Base-by-base conservation (phyloP, 225 moss, liverwort and hornwort genomes). In the Takakia lepidozioides region DNA sequence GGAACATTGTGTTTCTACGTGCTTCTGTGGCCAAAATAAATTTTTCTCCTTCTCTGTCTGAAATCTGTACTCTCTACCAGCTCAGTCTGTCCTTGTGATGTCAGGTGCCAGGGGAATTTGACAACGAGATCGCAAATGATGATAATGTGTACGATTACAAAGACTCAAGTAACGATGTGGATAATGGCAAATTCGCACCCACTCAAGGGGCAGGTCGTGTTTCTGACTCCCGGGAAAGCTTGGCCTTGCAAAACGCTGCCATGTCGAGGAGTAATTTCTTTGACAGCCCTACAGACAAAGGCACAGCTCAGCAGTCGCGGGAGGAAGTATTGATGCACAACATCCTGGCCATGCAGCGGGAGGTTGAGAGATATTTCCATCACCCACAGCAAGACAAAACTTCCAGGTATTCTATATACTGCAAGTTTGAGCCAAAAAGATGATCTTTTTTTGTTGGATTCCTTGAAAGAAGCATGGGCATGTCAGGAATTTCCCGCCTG, bases 201-300 rank as follows among this genome's bases (percentile, higher is more conserved):
- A 50, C 44, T 20, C 48, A 65, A 43, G 32, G 32, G 32, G 32
- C 32, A 29, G 46, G 61, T 43, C 55, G 40, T 25, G 43, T 59
- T 43, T 52, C 59, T 51, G 67, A 59, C 16, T 67, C 73, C 38
- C 50, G 48, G 40, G 79, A 77, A 38, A 80, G 56, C 27, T 29
- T 73, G 60, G 76, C 76, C 30, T 82, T 67, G 69, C 49, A 69
- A 36, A 80, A 76, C 47, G 78, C 75, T 59, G 68, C 80, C 56
- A 13, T 76, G 48, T 57, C 88, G 59, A 88, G 60, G 71, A 69
- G 69, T 27, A 93, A 78, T 25, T 83, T 81, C 61, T 74, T 74
- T 17, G 67, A 75, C 55, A 77, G 51, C 18, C 67, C 65, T 53
- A 45, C 49, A 49, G 52, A 45, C 25, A 70, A 58, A 35, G 55